Base-by-base conservation (phyloP, 345 rosid species). In the Conringia planisiliqua region DNA sequence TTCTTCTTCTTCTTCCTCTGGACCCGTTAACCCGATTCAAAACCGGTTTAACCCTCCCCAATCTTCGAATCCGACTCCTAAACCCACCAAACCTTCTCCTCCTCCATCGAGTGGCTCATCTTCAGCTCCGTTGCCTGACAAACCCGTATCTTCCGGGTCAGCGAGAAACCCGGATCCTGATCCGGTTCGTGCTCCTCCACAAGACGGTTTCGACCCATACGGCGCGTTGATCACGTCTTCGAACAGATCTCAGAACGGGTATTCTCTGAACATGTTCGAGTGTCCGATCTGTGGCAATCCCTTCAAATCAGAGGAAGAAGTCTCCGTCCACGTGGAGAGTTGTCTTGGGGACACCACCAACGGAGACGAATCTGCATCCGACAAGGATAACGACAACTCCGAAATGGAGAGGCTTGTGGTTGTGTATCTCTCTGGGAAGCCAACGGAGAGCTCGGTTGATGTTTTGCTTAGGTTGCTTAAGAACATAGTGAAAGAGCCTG, bases 401-500 rank as follows among this genome's bases (percentile, higher is more conserved):
- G 85, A 86, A 39, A 55, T 85, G 66, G 88, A 87, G 86, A 73
- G 69, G 20, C 78, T 74, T 68, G 87, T 87, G 51, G 81, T 83
- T 70, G 70, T 79, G 2, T 91, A 82, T 80, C 30, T 91, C 38
- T 89, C 93, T 0, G 86, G 83, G 58, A 93, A 84, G 58, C 87
- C 90, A 0, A 69, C 75, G 0, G 96, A 89, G 71, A 85, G 86
- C 13, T 84, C 92, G 0, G 32, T 84, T 36, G 95, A 86, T 61
- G 87, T 89, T 40, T 70, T 93, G 78, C 84, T 83, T 68, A 87
- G 87, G 71, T 44, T 93, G 88, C 57, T 90, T 61, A 83, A 82
- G 70, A 93, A 93, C 71, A 79, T 91, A 57, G 91, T 84, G 10
- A 88, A 78, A 83, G 98, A 93, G 47, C 97, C 94, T 0, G 94